These are phyloP conservation scores for Cinnamomum micranthum DNA, from an alignment of 164 flowering plant genomes.

Conservation along the genomic window DNA sequence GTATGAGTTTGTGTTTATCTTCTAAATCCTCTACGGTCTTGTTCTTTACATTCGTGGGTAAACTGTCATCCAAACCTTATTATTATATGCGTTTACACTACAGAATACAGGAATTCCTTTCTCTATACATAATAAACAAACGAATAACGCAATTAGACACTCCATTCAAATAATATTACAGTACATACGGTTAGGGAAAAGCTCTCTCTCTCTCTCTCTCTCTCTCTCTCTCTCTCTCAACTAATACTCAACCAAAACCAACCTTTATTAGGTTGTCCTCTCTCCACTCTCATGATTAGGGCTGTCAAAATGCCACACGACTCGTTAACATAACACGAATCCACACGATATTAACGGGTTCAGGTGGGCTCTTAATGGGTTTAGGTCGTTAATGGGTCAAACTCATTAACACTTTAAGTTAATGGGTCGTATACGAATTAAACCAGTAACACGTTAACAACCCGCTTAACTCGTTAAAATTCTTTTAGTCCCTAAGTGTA, in stretches of 20 bases:
- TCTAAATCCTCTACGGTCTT: not conserved
- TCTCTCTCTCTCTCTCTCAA: slow-evolving; percentile 11
- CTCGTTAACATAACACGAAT: too few relatives aligned
- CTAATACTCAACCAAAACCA: not conserved
- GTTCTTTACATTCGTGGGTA: slow-evolving; percentile 6
- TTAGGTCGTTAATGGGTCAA: too few relatives aligned
- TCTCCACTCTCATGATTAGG: too few relatives aligned
- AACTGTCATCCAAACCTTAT: slow-evolving; percentile 4
- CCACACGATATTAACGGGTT: too few relatives aligned
- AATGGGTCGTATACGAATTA: too few relatives aligned
- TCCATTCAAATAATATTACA: not conserved
- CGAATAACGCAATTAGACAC: not conserved
- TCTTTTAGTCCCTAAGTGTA: too few relatives aligned
- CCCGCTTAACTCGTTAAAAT: too few relatives aligned
- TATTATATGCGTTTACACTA: not conserved
- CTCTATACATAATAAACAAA: not conserved
- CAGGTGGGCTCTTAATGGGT: too few relatives aligned
- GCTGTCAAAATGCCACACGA: too few relatives aligned
- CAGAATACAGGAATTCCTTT: not conserved
- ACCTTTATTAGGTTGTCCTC: not conserved
- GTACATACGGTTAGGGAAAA: not conserved
- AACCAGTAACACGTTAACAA: too few relatives aligned
- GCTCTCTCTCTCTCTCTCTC: slow-evolving; percentile 14
- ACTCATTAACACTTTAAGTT: too few relatives aligned
- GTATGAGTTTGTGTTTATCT: slow-evolving; percentile 7